These are phyloP conservation scores for Ramularia collo-cygni DNA, from an alignment of 2,329 filamentous ascomycete species.

Conservation along the genomic window DNA sequence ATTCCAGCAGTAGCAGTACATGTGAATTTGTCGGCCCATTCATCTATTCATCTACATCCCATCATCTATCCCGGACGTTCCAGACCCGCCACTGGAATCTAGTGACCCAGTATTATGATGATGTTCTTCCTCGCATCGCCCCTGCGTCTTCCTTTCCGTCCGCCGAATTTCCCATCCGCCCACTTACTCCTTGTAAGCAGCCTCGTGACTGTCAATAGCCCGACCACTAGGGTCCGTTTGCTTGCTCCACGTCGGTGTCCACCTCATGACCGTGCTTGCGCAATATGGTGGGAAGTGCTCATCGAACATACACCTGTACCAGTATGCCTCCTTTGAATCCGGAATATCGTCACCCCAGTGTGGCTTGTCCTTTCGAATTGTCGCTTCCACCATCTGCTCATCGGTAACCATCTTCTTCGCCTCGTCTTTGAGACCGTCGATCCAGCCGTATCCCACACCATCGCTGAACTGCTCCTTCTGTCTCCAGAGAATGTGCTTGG, in stretches of 20 bases:
- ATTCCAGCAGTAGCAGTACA: no score
- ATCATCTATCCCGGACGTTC: no score
- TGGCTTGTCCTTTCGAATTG: conserved; percentile 77
- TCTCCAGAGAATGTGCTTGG: conserved; percentile 90
- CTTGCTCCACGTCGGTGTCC: conserved; percentile 96
- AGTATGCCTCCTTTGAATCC: conserved; percentile 97
- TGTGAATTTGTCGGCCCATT: no score
- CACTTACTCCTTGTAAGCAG: conserved; percentile 26
- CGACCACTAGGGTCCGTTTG: conserved; percentile 92
- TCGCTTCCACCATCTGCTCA: conserved; percentile 61
- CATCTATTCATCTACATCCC: no score
- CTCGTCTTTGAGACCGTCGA: conserved; percentile 92
- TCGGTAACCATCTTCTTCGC: conserved; percentile 85
- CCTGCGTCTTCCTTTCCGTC: background rate
- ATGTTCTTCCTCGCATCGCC: no score
- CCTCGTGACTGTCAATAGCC: conserved; percentile 30
- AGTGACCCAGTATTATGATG: no score
- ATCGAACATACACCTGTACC: conserved; percentile 98
- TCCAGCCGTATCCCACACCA: conserved; percentile 98
- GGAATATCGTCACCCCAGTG: conserved; percentile 93
- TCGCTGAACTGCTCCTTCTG: conserved; percentile 99
- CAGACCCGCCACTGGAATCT: no score
- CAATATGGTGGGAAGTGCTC: conserved; percentile 94
- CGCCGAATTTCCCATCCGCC: background rate
- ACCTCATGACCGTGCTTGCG: conserved; percentile 88